These are phyloP conservation scores for Nidularia sp. DNA, from an alignment of 768 basidiomycete species.

Conservation along the genomic window DNA sequence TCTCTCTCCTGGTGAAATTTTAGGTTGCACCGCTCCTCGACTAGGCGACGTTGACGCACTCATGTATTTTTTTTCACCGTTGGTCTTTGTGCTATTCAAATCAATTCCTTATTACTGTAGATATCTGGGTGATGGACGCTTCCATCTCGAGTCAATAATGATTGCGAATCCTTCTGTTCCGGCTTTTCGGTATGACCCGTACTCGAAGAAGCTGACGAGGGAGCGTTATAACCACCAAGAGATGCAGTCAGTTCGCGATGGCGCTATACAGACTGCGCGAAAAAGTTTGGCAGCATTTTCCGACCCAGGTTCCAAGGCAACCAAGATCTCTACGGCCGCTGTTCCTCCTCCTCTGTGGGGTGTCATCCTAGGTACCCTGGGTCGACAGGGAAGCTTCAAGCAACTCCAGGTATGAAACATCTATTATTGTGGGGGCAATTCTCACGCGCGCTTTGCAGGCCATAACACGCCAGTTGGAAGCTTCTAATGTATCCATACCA, in stretches of 20 bases:
- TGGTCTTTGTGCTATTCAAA: constrained; percentile 1
- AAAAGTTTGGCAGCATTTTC: constrained; percentile 45
- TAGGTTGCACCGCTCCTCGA: constrained; percentile 93
- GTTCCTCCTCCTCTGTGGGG: constrained; percentile 63
- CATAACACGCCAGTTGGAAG: constrained; percentile 65
- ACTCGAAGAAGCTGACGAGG: constrained; percentile 93
- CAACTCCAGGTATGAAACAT: constrained; percentile 64
- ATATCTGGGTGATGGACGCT: constrained; percentile 96
- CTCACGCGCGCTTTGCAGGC: constrained; percentile 36
- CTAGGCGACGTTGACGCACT: constrained; percentile 79
- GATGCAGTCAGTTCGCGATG: constrained; percentile 73
- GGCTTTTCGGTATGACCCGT: constrained; percentile 97
- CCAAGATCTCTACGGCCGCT: background rate
- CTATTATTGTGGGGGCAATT: background rate
- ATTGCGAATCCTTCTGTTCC: constrained; percentile 96
- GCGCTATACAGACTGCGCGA: constrained; percentile 74
- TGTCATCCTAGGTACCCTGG: constrained; percentile 89
- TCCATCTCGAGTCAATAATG: constrained; percentile 98
- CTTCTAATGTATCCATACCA: constrained; percentile 54
- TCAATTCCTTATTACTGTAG: constrained; percentile 32
- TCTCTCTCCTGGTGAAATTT: constrained; percentile 91
- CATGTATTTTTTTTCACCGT: constrained; percentile 53
- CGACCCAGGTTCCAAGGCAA: constrained; percentile 9
- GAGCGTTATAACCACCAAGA: constrained; percentile 87
- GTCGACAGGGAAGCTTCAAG: constrained; percentile 88